Base-by-base conservation (phyloP, 2,329 filamentous ascomycete genomes). In the Dendryphion nanum region DNA sequence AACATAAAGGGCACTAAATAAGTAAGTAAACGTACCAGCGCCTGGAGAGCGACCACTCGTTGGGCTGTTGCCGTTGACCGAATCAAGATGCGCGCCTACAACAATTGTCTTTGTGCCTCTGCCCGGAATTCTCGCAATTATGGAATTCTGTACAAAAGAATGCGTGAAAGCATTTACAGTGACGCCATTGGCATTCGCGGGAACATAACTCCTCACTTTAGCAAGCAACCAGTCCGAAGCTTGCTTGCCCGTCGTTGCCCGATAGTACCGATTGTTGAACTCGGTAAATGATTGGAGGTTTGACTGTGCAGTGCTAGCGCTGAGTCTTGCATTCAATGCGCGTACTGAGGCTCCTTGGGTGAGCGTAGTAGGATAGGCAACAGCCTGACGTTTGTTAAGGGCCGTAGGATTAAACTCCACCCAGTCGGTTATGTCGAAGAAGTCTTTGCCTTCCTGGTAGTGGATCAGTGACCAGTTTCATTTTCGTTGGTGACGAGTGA, bases 21-120 rank as follows among this genome's bases (percentile, higher is more conserved):
- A n/a, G n/a, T n/a, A n/a, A 26, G 10, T n/a, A 26, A 26, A 26
- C 23, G 10, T n/a, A 26, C 23, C 23, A 10, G 90, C 90, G 31
- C 91, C 91, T 0, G 91, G 91, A 0, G 90, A 89, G 7, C 85
- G 78, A 19, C 94, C 75, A 30, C 90, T 73, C 4, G 83, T 86
- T 1, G 89, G 90, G 13, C 94, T 69, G 70, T 86, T 91, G 26
- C 94, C 75, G 68, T 96, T 96, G 67, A 95, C 90, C 53, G 86
- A 93, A 66, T 97, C 91, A 64, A 95, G 89, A 65, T 95, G 89
- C 1, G 89, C 89, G 38, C 90, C 89, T 47, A 96, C 82, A 14
- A 95, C 83, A 26, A 93, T 77, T 0, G 89, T 95, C 59, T 83
- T 84, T 56, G 91, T 83, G 32, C 78, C 84, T 69, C 84, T 77